Conservation (phyloP, 1,139 yeast genomes). For the Spathaspora sp. region DNA sequence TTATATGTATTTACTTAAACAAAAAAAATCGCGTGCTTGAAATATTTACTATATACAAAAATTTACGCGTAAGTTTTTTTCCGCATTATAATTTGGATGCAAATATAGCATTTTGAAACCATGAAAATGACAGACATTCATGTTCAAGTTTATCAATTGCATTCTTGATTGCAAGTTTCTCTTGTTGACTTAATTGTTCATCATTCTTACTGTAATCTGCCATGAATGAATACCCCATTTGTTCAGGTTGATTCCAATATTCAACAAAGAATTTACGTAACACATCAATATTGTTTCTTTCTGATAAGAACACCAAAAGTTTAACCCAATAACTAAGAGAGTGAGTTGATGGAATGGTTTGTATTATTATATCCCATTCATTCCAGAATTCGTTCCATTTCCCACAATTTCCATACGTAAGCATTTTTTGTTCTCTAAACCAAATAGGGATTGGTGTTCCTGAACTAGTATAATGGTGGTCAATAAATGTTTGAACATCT, state of each 20-base stretch:
- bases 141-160: slow-evolving; percentile 21
- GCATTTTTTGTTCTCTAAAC: slow-evolving; percentile 34
- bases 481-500: slow-evolving; percentile 29
- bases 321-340: slow-evolving; percentile 31
- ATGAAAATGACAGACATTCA: slow-evolving; percentile 7
- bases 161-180: slow-evolving; percentile 20
- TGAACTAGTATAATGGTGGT: slow-evolving; percentile 9
- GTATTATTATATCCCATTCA: slow-evolving; percentile 31
- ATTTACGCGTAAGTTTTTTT: neutral
- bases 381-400: slow-evolving; percentile 42
- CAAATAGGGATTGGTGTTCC: slow-evolving; percentile 14
- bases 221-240: slow-evolving; percentile 25
- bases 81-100: slow-evolving; percentile 10
- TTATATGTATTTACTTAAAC: neutral
- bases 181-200: slow-evolving; percentile 20
- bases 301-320: slow-evolving; percentile 34
- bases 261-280: slow-evolving; percentile 29
- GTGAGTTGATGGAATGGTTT: slow-evolving; percentile 5
- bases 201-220: slow-evolving; percentile 19
- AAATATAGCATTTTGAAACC: slow-evolving; percentile 15
- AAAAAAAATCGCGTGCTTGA: neutral
- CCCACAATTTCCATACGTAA: slow-evolving; percentile 40
- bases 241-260: slow-evolving; percentile 28
- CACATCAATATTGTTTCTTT: slow-evolving; percentile 28
- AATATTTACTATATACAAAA: neutral